Evolutionary conservation across 257 asterid genomes (phyloP).

Genomic region (Ballota nigra): DNA sequence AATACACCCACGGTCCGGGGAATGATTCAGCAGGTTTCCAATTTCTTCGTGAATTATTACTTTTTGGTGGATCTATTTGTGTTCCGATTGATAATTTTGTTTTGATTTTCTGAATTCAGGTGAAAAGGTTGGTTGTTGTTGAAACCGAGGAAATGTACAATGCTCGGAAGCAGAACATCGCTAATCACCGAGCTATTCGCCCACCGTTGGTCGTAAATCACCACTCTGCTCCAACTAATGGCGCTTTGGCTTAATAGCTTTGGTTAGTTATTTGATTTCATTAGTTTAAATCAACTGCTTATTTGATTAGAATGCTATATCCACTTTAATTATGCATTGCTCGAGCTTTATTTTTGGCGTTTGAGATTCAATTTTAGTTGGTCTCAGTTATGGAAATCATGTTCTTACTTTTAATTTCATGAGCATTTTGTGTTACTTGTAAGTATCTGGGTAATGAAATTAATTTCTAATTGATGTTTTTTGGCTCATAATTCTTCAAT

Average conservation of each 20-base stretch:
- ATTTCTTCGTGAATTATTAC: neutral
- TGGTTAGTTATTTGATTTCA: slow-evolving; percentile 16
- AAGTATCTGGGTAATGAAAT: too few species aligned
- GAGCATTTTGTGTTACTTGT: too few species aligned
- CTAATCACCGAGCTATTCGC: slow-evolving; percentile 57
- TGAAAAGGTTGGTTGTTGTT: slow-evolving; percentile 68
- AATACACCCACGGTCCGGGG: slow-evolving; percentile 89
- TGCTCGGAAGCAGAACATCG: slow-evolving; percentile 64
- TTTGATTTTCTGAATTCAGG: slow-evolving; percentile 26
- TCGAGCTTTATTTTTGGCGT: neutral
- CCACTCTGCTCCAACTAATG: slow-evolving; percentile 30
- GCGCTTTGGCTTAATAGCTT: slow-evolving; percentile 28
- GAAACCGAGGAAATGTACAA: slow-evolving; percentile 80
- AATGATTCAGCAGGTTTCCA: slow-evolving; percentile 85
- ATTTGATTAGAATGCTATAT: neutral
- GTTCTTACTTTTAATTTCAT: too few species aligned
- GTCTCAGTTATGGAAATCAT: neutral
- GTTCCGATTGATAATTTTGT: neutral
- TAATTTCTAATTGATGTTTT: too few species aligned
- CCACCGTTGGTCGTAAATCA: slow-evolving; percentile 68
- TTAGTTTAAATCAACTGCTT: neutral
- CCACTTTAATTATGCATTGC: neutral
- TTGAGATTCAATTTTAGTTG: neutral
- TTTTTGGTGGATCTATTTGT: neutral
- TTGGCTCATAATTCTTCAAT: too few species aligned